phyloP scores from a whole-genome alignment of 306 rosid species.

The Prunus davidiana region DNA sequence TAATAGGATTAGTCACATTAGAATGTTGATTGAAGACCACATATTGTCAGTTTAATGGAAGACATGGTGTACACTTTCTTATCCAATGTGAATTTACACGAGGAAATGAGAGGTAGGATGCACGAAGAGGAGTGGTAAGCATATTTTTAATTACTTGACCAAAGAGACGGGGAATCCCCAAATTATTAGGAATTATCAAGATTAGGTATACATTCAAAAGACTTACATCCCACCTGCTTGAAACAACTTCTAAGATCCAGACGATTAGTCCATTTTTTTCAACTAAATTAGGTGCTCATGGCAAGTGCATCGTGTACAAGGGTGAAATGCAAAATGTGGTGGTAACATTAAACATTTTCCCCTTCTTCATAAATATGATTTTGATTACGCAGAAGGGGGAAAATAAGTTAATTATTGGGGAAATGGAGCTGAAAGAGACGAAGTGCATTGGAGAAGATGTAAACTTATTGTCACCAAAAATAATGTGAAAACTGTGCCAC shows the following conservation, averaged over 20 bases:
- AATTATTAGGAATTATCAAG: neutral
- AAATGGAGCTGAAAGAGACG: neutral
- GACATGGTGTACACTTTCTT: neutral
- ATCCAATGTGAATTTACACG: neutral
- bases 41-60: neutral
- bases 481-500: neutral
- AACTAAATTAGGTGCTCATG: neutral
- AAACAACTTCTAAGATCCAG: neutral
- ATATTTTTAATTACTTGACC: neutral
- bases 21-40: neutral
- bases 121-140: neutral
- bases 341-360: neutral
- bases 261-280: neutral
- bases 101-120: neutral
- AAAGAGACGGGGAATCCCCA: neutral
- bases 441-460: neutral
- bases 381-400: neutral
- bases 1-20: neutral
- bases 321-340: neutral
- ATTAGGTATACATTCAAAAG: neutral
- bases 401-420: no score
- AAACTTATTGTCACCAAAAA: no score
- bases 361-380: neutral
- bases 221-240: neutral
- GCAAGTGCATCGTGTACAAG: neutral